These are phyloP conservation scores for Solanum corneliomulleri DNA, from an alignment of 257 asterid genomes.

Conservation along the genomic window DNA sequence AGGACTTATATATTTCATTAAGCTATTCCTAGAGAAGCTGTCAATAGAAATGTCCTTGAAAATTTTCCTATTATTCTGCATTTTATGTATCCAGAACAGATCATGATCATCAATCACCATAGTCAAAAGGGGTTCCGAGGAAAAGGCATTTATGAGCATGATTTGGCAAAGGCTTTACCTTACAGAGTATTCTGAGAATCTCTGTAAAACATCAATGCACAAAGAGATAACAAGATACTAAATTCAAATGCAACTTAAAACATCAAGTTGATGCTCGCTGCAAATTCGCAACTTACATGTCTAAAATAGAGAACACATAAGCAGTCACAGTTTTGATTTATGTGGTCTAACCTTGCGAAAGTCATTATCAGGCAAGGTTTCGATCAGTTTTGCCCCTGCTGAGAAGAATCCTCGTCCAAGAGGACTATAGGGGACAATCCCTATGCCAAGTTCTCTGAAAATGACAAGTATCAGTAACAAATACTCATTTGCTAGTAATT, in stretches of 20 bases:
- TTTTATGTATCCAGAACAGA: neutral
- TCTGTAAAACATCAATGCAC: neutral
- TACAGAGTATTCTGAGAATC: neutral
- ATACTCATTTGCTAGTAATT: neutral
- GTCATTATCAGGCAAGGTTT: constrained; percentile 19
- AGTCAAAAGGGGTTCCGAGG: neutral
- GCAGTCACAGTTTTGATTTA: neutral
- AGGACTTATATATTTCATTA: neutral
- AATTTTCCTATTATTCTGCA: neutral
- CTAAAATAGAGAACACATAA: neutral
- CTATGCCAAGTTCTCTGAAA: constrained; percentile 30
- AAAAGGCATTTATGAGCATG: neutral
- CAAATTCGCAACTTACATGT: neutral
- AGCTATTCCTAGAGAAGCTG: neutral
- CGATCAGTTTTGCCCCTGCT: constrained; percentile 8
- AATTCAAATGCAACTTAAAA: neutral
- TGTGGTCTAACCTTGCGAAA: constrained; percentile 16
- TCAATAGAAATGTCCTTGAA: neutral
- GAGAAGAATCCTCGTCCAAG: constrained; percentile 12
- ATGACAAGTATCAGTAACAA: neutral
- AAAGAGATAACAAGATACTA: neutral
- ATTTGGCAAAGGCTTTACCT: neutral
- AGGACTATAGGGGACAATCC: constrained; percentile 32
- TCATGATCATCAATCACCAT: neutral
- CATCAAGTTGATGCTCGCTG: neutral